These are phyloP conservation scores for Suillus occidentalis DNA, from an alignment of 768 basidiomycete species.

Conservation along the genomic window DNA sequence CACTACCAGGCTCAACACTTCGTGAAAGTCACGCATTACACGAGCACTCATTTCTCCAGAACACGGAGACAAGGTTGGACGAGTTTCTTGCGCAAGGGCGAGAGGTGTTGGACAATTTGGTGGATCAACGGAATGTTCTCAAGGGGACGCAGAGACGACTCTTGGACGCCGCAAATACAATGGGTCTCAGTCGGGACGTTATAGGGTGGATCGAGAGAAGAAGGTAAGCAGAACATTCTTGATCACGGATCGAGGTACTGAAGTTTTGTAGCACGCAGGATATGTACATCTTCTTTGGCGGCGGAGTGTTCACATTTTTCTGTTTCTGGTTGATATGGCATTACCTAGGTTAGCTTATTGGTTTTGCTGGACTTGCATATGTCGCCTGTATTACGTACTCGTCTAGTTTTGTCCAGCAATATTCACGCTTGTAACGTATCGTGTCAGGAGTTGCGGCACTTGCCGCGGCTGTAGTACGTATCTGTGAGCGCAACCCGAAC, in stretches of 20 bases:
- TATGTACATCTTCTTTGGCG: slow-evolving; percentile 88
- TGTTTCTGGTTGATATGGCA: slow-evolving; percentile 93
- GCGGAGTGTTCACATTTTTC: slow-evolving; percentile 85
- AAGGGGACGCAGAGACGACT: slow-evolving; percentile 92
- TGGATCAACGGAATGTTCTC: slow-evolving; percentile 89
- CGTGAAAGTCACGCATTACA: slow-evolving; percentile 80
- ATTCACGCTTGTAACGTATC: background rate
- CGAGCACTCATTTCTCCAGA: slow-evolving; percentile 88
- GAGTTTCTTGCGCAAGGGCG: slow-evolving; percentile 91
- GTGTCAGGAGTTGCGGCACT: background rate
- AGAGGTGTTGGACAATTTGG: slow-evolving; percentile 87
- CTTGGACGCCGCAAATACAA: slow-evolving; percentile 88
- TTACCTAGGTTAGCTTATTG: slow-evolving; percentile 62
- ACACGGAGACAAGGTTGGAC: slow-evolving; percentile 79
- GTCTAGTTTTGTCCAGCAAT: background rate
- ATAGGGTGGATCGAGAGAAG: slow-evolving; percentile 97
- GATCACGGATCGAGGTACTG: slow-evolving; percentile 11
- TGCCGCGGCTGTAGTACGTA: background rate
- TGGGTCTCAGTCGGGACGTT: slow-evolving; percentile 91
- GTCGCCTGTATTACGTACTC: slow-evolving; percentile 1
- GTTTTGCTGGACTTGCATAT: background rate
- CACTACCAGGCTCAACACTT: slow-evolving; percentile 50
- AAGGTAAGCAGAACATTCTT: slow-evolving; percentile 51
- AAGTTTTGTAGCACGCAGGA: slow-evolving; percentile 74
- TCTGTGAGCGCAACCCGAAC: background rate